Evolutionary conservation across 2,329 filamentous ascomycete species (phyloP), one percentile per base, ranked within the genome.

Genomic region (Fusarium virguliforme): DNA sequence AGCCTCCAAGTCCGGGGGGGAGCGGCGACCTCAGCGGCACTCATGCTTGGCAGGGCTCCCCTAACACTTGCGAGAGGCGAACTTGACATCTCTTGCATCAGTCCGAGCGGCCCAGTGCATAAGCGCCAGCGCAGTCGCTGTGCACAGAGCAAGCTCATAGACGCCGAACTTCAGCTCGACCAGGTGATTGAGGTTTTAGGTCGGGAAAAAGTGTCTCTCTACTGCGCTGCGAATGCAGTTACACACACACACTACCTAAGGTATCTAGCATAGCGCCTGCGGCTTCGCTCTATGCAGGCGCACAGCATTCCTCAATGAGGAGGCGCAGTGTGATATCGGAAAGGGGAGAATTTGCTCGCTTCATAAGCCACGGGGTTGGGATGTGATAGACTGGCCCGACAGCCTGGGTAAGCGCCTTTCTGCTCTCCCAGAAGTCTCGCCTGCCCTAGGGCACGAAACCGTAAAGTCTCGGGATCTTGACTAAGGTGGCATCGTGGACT

Each of bases 101-200:
- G 68, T 74, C 9, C 59, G 68, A 0, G 78, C 79, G 0, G 38
- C 72, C 78, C 77, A 81, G 43, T 81, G 79, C 70, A 82, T 71
- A 3, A 77, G 37, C 0, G 79, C 78, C 4, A 81, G 65, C 0
- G 78, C 66, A 26, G 65, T 48, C 0, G 64, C 79, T 70, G 81
- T 78, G 3, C 46, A 61, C 5, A 30, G 15, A 24, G 76, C 76
- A 3, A n/a, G n/a, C 5, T n/a, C n/a, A 1, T 70, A 38, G 9
- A 74, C 62, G 7, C 77, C 69, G 3, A 82, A 32, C 1, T 60
- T 24, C 0, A 80, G 56, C 0, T 76, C 69, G 0, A 70, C 8
- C 71, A 80, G 73, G 34, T 79, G 77, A 41, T 78, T 75, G 2
- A 82, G 62, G 18, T 78, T 79, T 76, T 58, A 80, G 77, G 62